phyloP scores from a whole-genome alignment of 2,329 filamentous ascomycete species.

The Leptographium procerum region DNA sequence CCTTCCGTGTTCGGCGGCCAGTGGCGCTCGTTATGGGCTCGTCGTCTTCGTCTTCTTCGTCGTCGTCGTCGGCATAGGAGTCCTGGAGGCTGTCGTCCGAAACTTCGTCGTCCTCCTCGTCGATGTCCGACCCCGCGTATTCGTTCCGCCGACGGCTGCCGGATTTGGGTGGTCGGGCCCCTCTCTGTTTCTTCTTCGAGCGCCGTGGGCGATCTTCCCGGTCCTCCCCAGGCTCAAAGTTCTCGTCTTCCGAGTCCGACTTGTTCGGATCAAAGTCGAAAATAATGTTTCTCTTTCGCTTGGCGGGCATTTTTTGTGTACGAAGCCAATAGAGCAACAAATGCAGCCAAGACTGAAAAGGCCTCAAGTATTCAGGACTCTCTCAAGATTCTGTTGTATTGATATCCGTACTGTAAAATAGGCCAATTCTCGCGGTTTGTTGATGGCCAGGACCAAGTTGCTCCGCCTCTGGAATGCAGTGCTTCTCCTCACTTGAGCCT shows the following conservation, averaged over 20 bases:
- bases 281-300: constrained; percentile 44
- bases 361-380: not conserved
- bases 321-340: not conserved
- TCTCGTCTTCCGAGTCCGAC: constrained; percentile 55
- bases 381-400: not conserved
- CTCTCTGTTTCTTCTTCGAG: constrained; percentile 25
- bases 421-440: not conserved
- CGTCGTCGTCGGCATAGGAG: constrained; percentile 34
- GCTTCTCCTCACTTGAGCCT: not conserved
- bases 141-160: constrained; percentile 17
- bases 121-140: constrained; percentile 52
- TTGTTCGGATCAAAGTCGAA: constrained; percentile 52
- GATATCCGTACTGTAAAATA: not conserved
- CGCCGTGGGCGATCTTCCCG: constrained; percentile 30
- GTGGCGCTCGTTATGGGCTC: constrained; percentile 26
- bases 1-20: constrained; percentile 34
- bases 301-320: constrained; percentile 29
- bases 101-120: constrained; percentile 46
- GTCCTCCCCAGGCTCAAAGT: constrained; percentile 46
- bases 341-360: not conserved
- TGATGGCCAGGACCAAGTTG: not conserved
- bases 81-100: constrained; percentile 41
- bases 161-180: constrained; percentile 12
- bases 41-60: constrained; percentile 25
- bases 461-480: not conserved